phyloP scores from a whole-genome alignment of 2,329 filamentous ascomycete genomes.

The Iodosphaeria phyllophila region DNA sequence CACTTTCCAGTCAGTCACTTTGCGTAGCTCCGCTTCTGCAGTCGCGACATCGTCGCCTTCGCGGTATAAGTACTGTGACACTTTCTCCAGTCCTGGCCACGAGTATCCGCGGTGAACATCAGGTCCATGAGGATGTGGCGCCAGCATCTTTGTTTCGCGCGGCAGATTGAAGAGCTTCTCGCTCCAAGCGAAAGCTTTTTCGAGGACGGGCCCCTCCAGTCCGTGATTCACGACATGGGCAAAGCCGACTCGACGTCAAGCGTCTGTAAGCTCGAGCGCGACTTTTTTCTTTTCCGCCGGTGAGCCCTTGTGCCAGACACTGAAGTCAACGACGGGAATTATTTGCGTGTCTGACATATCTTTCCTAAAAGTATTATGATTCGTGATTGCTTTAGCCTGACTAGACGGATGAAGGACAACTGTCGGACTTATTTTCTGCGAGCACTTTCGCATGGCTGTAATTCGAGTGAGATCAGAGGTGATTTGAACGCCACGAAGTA shows the following conservation, averaged over 20 bases:
- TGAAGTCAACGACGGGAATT: slow-evolving; percentile 11
- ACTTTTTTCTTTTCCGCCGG: slow-evolving; percentile 7
- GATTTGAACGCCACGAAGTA: no score
- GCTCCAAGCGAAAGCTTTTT: slow-evolving; percentile 19
- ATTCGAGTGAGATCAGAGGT: no score
- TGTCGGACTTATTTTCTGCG: no score
- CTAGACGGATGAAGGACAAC: no score
- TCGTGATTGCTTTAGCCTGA: no score
- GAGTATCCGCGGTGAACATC: slow-evolving; percentile 35
- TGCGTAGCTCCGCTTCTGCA: slow-evolving; percentile 18
- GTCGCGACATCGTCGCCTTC: slow-evolving; percentile 19
- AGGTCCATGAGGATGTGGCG: slow-evolving; percentile 20
- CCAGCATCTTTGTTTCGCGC: slow-evolving; percentile 15
- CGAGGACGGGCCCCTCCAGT: slow-evolving; percentile 14
- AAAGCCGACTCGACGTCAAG: slow-evolving; percentile 15
- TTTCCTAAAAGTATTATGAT: no score
- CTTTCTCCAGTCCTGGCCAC: slow-evolving; percentile 33
- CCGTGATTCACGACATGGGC: slow-evolving; percentile 12
- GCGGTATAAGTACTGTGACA: slow-evolving; percentile 22
- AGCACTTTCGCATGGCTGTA: no score
- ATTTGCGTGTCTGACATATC: no score
- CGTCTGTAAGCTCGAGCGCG: slow-evolving; percentile 10
- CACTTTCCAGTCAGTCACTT: slow-evolving; percentile 31
- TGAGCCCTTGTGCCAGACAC: slow-evolving; percentile 7
- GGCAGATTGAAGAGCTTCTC: slow-evolving; percentile 14